Percentiles rank a stretch among this genome's conserved stretches.
phyloP scores from a whole-genome alignment of 73 alveolate species.

The Breviolum minutum region DNA sequence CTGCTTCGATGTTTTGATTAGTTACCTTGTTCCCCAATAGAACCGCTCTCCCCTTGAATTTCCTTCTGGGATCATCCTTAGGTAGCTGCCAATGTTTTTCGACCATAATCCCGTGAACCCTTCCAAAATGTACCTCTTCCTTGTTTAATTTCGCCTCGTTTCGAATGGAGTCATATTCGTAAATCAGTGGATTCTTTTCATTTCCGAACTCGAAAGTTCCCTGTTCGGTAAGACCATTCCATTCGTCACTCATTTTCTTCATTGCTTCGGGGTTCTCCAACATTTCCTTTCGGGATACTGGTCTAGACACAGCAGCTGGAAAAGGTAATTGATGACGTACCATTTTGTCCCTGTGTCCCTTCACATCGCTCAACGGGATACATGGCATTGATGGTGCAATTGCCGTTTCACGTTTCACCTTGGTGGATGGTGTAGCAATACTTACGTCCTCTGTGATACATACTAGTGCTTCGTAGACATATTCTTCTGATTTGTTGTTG shows the following conservation, averaged over 20 bases:
- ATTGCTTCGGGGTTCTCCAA: not conserved
- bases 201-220: not conserved
- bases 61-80: not conserved
- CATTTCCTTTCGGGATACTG: no score
- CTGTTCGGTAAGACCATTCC: not conserved
- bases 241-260: not conserved
- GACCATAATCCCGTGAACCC: not conserved
- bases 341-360: no score
- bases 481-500: not conserved
- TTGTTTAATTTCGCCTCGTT: not conserved
- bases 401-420: no score
- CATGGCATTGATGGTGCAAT: conserved; percentile 3
- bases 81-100: conserved; percentile 24
- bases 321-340: not conserved
- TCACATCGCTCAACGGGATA: no score
- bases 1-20: not conserved
- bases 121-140: not conserved
- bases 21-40: not conserved
- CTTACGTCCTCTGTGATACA: no score
- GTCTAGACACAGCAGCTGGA: not conserved
- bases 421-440: no score
- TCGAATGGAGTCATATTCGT: not conserved
- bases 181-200: not conserved
- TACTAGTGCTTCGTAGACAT: no score
- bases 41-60: conserved; percentile 6